These are phyloP conservation scores for Coleophoma eucalyptorum DNA, from an alignment of 2,329 filamentous ascomycete species.

Conservation along the genomic window DNA sequence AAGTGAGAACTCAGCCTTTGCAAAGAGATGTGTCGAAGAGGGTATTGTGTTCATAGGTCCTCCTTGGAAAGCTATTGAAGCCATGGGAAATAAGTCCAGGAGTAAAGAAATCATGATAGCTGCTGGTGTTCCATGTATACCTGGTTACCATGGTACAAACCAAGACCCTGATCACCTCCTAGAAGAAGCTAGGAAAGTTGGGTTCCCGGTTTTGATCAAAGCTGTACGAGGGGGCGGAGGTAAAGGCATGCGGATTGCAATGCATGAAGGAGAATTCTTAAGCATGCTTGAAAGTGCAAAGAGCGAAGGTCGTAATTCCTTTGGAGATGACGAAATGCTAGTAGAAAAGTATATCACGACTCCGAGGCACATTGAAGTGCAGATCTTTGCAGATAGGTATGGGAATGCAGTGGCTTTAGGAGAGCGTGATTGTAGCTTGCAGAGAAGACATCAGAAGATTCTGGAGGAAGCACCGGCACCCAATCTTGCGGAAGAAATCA, in stretches of 20 bases:
- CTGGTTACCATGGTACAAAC: constrained; percentile 87
- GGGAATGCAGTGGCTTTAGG: constrained; percentile 80
- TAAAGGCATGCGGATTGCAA: constrained; percentile 79
- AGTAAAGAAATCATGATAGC: constrained; percentile 96
- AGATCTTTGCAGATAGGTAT: constrained; percentile 80
- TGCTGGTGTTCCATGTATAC: constrained; percentile 94
- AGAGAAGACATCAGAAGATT: constrained; percentile 85
- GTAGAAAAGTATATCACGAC: constrained; percentile 80
- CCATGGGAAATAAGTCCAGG: constrained; percentile 91
- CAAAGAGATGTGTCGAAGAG: constrained; percentile 80
- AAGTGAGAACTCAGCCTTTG: constrained; percentile 90
- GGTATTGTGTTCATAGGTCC: constrained; percentile 94
- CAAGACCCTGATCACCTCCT: constrained; percentile 64
- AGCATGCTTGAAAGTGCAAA: constrained; percentile 68
- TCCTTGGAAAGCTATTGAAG: constrained; percentile 73
- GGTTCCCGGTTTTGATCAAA: constrained; percentile 72
- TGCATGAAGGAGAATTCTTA: constrained; percentile 63
- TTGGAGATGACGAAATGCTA: constrained; percentile 81
- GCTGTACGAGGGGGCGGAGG: constrained; percentile 78
- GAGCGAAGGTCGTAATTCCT: constrained; percentile 72
- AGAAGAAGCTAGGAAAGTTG: constrained; percentile 66
- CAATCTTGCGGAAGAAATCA: constrained; percentile 51
- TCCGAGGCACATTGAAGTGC: constrained; percentile 83
- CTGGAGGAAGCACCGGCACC: constrained; percentile 86
- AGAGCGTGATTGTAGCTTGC: constrained; percentile 84